Base-by-base conservation (phyloP, 371 early-diverging fungal genomes). In the Rhizomucor miehei region DNA sequence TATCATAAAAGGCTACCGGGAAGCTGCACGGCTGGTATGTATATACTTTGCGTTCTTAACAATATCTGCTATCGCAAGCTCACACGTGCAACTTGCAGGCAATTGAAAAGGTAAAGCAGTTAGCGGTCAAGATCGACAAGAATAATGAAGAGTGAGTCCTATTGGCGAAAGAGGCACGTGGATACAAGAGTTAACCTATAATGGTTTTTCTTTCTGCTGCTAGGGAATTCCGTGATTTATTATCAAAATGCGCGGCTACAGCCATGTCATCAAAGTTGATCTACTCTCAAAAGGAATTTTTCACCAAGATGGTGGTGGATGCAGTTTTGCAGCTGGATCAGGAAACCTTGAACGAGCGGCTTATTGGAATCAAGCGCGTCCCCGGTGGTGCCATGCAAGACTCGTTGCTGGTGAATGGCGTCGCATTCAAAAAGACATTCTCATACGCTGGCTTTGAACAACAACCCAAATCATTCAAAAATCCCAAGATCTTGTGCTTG, bases 401-500 rank as follows among this genome's bases (percentile, higher is more conserved):
- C 68, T 98, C 99, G n/a, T 55, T 93, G 34, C 73, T 99, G 45
- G 82, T 99, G 36, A 88, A 94, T 48, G 99, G 99, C 61, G 98
- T 99, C 52, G 99, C 98, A 5, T 99, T 99, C 85, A 99, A 99
- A 76, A 99, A 99, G 86, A 97, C 99, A 3, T 99, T 99, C 74
- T 93, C 99, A 9, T 99, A 99, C 72, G 99, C 99, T 36, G 99
- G 99, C 62, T 99, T 99, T 63, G 99, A 99, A 79, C 99, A 99
- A 77, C 99, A 99, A 81, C 99, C 99, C 60, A 99, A 99, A 76
- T 74, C 81, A 21, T 98, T 99, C 76, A 81, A 85, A 63, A 86
- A 92, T 79, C 99, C 99, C 62, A 93, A 89, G 81, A 89, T 99
- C 46, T 67, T 95, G 34, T 92, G 91, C 62, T 79, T 99, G 63